These are phyloP conservation scores for Ananas comosus DNA, from an alignment of 176 grass and related monocot genomes.

Conservation along the genomic window DNA sequence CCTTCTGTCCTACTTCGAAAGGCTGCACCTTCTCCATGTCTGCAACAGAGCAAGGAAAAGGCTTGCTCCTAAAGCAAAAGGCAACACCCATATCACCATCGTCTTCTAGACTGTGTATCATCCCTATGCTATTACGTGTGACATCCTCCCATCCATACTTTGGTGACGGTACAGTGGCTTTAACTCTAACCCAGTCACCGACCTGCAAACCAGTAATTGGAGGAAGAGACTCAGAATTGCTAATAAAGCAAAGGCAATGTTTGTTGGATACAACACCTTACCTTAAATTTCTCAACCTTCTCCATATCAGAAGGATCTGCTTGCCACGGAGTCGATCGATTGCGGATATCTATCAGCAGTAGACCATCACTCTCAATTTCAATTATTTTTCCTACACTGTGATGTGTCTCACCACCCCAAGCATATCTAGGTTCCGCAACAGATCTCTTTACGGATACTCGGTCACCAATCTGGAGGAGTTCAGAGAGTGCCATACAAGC, in stretches of 20 bases:
- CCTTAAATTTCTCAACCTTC: constrained; percentile 90
- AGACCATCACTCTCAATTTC: constrained; percentile 79
- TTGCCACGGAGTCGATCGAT: constrained; percentile 51
- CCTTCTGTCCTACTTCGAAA: constrained; percentile 80
- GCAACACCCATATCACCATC: constrained; percentile 93
- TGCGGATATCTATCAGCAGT: constrained; percentile 80
- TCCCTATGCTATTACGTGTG: constrained; percentile 71
- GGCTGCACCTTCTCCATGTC: constrained; percentile 77
- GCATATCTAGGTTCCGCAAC: constrained; percentile 93
- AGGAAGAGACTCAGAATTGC: constrained; percentile 10
- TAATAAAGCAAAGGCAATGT: background rate
- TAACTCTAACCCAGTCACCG: constrained; percentile 93
- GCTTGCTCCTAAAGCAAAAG: constrained; percentile 85
- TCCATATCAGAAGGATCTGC: constrained; percentile 99
- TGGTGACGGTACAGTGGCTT: constrained; percentile 85
- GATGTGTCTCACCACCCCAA: constrained; percentile 99
- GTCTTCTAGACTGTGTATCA: constrained; percentile 93
- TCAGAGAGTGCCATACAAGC: background rate
- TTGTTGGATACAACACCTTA: constrained; percentile 9
- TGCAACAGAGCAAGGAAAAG: constrained; percentile 80
- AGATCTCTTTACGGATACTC: constrained; percentile 95
- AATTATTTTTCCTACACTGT: constrained; percentile 91
- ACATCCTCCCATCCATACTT: constrained; percentile 99
- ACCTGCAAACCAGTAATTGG: constrained; percentile 35
- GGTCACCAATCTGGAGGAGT: constrained; percentile 66